Conservation (phyloP, 129 eudicot species). For the Cynara cardunculus region DNA sequence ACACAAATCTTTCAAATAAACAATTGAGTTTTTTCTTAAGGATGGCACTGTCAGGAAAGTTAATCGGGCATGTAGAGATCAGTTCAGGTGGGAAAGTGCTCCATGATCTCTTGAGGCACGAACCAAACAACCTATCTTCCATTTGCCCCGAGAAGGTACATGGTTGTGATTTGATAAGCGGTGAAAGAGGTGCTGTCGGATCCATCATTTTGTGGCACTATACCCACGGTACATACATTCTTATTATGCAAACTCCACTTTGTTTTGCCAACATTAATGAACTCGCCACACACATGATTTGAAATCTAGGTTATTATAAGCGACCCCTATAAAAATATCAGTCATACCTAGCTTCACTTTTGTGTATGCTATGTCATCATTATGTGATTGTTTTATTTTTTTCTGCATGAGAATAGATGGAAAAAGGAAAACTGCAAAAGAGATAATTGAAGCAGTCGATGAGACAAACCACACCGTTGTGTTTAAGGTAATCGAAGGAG, state of each 20-base stretch:
- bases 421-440: slow-evolving; percentile 5
- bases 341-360: too few species aligned
- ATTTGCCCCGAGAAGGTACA: slow-evolving; percentile 21
- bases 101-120: slow-evolving; percentile 26
- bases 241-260: neutral
- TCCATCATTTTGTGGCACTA: slow-evolving; percentile 26
- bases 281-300: too few species aligned
- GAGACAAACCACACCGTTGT: slow-evolving; percentile 29
- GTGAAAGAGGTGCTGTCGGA: slow-evolving; percentile 27
- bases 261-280: neutral
- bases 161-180: slow-evolving; percentile 25
- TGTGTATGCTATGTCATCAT: too few species aligned
- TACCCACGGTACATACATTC: slow-evolving; percentile 30
- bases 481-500: slow-evolving; percentile 24
- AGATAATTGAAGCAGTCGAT: slow-evolving; percentile 24
- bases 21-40: neutral
- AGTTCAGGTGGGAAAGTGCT: slow-evolving; percentile 21
- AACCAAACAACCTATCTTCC: slow-evolving; percentile 21
- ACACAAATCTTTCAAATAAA: neutral
- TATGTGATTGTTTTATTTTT: neutral
- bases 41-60: slow-evolving; percentile 27
- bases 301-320: too few species aligned
- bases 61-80: slow-evolving; percentile 18
- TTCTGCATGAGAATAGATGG: slow-evolving; percentile 19
- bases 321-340: too few species aligned